Percentiles rank a stretch among this genome's conserved stretches.
These are phyloP conservation scores for Haplographium delicatum DNA, from an alignment of 495 filamentous ascomycete genomes.

Conservation along the genomic window DNA sequence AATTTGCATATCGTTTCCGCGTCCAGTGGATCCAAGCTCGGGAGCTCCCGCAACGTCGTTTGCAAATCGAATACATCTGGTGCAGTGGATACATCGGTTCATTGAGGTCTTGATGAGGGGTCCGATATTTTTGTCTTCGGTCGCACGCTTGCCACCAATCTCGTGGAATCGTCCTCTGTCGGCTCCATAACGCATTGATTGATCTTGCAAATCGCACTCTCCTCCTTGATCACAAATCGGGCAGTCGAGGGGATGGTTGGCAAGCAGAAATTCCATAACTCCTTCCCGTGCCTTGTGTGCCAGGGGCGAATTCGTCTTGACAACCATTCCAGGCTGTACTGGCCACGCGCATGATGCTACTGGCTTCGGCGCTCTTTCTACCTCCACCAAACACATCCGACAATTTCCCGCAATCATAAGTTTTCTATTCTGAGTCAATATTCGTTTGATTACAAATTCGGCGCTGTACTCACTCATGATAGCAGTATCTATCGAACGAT, in stretches of 20 bases:
- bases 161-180: conserved; percentile 97
- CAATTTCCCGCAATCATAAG: conserved; percentile 98
- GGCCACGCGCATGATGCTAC: conserved; percentile 99
- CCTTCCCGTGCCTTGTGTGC: conserved; percentile 97
- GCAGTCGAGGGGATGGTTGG: conserved; percentile 97
- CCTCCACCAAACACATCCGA: conserved; percentile 98
- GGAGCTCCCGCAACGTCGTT: conserved; percentile 96
- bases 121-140: conserved; percentile 99
- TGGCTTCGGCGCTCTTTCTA: conserved; percentile 90
- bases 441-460: conserved; percentile 12
- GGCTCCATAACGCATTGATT: conserved; percentile 97
- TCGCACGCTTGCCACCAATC: conserved; percentile 86
- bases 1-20: conserved; percentile 96
- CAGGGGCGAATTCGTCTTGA: conserved; percentile 93
- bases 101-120: conserved; percentile 99
- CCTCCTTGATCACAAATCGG: conserved; percentile 98
- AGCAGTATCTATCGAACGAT: conserved; percentile 80
- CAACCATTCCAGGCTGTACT: conserved; percentile 96
- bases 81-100: conserved; percentile 99
- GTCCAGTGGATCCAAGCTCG: conserved; percentile 87
- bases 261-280: conserved; percentile 97
- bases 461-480: conserved; percentile 75
- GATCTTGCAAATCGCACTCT: conserved; percentile 97
- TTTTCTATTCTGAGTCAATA: conserved; percentile 53
- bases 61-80: conserved; percentile 93